These are phyloP conservation scores for Flueggea neowawraea DNA, from an alignment of 441 rosid species.

Conservation along the genomic window DNA sequence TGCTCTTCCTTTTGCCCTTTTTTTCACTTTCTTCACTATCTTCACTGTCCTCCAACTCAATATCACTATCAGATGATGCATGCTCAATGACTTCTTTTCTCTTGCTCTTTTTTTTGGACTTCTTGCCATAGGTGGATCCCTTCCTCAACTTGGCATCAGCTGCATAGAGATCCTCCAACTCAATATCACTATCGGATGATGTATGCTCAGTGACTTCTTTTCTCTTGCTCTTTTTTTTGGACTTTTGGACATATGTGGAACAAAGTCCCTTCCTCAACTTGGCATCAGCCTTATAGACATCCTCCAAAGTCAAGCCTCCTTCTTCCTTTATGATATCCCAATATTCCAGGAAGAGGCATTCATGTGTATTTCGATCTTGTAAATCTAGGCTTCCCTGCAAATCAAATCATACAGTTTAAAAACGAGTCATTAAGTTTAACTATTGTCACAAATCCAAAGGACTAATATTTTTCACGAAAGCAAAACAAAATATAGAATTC, in stretches of 20 bases:
- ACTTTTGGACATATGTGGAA: slow-evolving; percentile 2
- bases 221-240: slow-evolving; percentile 8
- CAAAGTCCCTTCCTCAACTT: slow-evolving; percentile 27
- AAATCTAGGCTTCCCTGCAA: slow-evolving; percentile 47
- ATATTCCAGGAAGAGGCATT: slow-evolving; percentile 45
- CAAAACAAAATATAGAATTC: too few species aligned
- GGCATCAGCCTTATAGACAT: slow-evolving; percentile 35
- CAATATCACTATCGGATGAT: slow-evolving; percentile 14
- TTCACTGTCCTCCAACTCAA: slow-evolving; percentile 10
- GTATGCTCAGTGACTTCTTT: neutral
- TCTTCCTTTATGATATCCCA: slow-evolving; percentile 52
- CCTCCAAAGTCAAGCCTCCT: slow-evolving; percentile 38
- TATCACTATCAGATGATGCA: slow-evolving; percentile 13
- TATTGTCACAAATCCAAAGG: neutral
- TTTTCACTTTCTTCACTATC: slow-evolving; percentile 5
- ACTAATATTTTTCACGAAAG: too few species aligned
- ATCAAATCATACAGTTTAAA: slow-evolving; percentile 5
- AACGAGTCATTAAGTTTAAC: neutral
- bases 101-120: slow-evolving; percentile 7
- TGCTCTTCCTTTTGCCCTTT: slow-evolving; percentile 4
- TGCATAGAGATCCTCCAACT: slow-evolving; percentile 18
- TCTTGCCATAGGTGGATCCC: slow-evolving; percentile 11
- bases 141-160: slow-evolving; percentile 35
- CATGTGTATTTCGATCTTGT: slow-evolving; percentile 35
- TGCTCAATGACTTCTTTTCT: neutral